Conservation (phyloP, 2,329 filamentous ascomycete species). For the Grosmannia clavigera region DNA sequence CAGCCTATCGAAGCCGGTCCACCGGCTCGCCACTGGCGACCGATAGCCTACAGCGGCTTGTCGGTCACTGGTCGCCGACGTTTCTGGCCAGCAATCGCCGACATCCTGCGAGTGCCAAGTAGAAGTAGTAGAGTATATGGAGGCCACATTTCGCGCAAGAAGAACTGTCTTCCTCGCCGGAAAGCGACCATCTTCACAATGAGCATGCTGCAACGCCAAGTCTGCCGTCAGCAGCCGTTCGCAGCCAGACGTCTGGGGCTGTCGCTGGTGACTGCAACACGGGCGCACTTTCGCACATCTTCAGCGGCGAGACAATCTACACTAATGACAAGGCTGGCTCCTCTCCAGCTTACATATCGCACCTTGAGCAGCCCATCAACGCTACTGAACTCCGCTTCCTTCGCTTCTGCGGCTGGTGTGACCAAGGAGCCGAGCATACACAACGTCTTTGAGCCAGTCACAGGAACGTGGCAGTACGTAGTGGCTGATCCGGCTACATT, state of each 20-base stretch:
- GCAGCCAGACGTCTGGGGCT: neutral
- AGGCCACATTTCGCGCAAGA: neutral
- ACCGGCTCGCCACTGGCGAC: neutral
- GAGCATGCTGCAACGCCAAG: neutral
- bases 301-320: neutral
- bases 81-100: neutral
- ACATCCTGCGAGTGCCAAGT: neutral
- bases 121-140: neutral
- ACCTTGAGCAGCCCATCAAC: neutral
- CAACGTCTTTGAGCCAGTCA: slow-evolving; percentile 24
- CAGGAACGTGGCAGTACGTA: slow-evolving; percentile 48
- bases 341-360: neutral
- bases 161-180: neutral
- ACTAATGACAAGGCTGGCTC: neutral
- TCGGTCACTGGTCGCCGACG: neutral
- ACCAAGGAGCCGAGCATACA: slow-evolving; percentile 23
- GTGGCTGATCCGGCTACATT: slow-evolving; percentile 39
- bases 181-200: neutral
- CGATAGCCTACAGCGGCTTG: neutral
- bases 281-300: neutral
- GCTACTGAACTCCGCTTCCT: neutral
- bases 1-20: too few species aligned
- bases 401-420: neutral
- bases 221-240: neutral
- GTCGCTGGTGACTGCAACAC: neutral